These are phyloP conservation scores for Calonectria montana DNA, from an alignment of 2,329 filamentous ascomycete genomes.

Conservation along the genomic window DNA sequence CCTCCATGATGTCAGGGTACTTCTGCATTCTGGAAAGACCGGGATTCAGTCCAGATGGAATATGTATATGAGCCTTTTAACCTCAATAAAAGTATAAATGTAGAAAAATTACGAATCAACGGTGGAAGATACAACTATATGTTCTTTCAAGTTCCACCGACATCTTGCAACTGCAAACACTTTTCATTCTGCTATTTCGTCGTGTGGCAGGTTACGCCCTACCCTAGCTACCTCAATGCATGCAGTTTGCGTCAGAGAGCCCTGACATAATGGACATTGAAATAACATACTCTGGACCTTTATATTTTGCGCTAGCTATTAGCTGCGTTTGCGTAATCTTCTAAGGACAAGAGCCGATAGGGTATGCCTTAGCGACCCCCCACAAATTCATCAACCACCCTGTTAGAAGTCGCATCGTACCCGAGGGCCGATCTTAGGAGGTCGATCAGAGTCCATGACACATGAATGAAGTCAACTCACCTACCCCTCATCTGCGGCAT, in stretches of 20 bases:
- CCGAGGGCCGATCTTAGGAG: conserved; percentile 5
- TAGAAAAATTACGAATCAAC: background rate
- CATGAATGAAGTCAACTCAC: conserved; percentile 6
- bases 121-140: background rate
- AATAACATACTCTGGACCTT: too few species aligned
- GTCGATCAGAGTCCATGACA: conserved; percentile 19
- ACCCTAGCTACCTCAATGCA: background rate
- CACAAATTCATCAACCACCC: background rate
- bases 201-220: background rate
- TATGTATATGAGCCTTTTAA: background rate
- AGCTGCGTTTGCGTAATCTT: background rate
- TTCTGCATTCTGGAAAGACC: background rate
- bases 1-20: background rate
- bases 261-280: background rate
- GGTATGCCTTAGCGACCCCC: background rate
- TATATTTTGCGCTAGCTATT: background rate
- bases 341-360: background rate
- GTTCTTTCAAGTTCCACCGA: background rate
- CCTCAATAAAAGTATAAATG: background rate
- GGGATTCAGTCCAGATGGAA: background rate
- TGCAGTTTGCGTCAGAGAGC: background rate
- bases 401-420: background rate
- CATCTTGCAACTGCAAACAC: background rate
- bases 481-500: conserved; percentile 44
- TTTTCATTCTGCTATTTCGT: background rate